Base-by-base conservation (phyloP, 768 basidiomycete species). In the Suillus subalutaceus region DNA sequence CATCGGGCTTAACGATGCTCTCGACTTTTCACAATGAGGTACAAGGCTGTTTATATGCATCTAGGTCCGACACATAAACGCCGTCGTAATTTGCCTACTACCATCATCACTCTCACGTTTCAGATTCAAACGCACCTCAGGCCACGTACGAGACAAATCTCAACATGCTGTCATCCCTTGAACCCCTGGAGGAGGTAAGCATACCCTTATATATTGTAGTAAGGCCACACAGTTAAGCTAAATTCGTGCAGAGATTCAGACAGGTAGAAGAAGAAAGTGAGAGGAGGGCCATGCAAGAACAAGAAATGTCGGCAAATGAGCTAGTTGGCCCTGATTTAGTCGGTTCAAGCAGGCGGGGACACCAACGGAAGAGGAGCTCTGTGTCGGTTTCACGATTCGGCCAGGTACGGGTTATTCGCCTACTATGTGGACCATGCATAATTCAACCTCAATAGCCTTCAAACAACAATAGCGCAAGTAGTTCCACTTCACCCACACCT, bases 371-470 rank as follows among this genome's bases (percentile, higher is more conserved):
- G 57, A 84, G 83, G 20, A 87, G 85, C 62, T 30, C 59, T 20
- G 80, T 90, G 44, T 88, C 87, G 1, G 80, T 90, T 52, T 86
- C 86, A 63, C 80, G 85, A 20, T 86, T 88, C 68, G 88, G 89
- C 35, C 84, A 88, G 82, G 87, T 88, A 58, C 65, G 79, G 23
- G 61, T 50, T 58, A 58, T 63, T 30, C 62, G 66, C 55, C 64
- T 46, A 41, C 35, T 61, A 65, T 9, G 35, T 23, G 32, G 55
- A 16, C 43, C 26, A 61, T 46, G 35, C 23, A 46, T 69, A 65
- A 68, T 64, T 60, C 30, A 43, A 18, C 18, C 18, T 13, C 41
- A 66, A 30, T 40, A 73, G 71, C 67, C 67, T 63, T 65, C 64
- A 32, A 71, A 69, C 50, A 65, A 72, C 69, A 67, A 68, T 52